These are phyloP conservation scores for Colletotrichum shisoi DNA, from an alignment of 2,329 filamentous ascomycete species.

Conservation along the genomic window DNA sequence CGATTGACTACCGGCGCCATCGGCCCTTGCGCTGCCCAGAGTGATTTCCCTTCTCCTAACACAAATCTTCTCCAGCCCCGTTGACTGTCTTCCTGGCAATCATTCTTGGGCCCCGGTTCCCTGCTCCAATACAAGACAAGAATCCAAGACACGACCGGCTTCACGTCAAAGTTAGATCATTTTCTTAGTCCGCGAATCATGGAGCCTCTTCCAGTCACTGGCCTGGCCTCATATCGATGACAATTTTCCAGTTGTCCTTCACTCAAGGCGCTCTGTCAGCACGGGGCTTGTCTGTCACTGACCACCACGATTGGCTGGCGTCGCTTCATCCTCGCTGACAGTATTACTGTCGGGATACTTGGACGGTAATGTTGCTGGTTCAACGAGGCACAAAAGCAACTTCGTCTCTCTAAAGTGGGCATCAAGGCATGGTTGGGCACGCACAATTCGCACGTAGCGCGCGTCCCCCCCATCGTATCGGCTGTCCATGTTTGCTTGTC, in stretches of 20 bases:
- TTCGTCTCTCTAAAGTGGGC: slow-evolving; percentile 35
- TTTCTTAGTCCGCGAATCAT: not conserved
- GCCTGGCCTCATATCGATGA: not conserved
- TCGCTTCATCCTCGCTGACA: slow-evolving; percentile 1
- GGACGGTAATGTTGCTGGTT: slow-evolving; percentile 19
- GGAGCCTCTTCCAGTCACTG: slow-evolving; percentile 2
- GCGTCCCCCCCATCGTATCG: slow-evolving; percentile 39
- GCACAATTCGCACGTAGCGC: slow-evolving; percentile 33
- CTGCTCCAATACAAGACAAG: slow-evolving; percentile 27
- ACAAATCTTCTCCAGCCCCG: slow-evolving; percentile 25
- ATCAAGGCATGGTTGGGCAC: slow-evolving; percentile 42
- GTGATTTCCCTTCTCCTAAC: slow-evolving; percentile 5
- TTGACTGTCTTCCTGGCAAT: slow-evolving; percentile 20
- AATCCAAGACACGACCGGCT: slow-evolving; percentile 28
- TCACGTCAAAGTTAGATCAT: slow-evolving; percentile 26
- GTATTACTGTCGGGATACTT: slow-evolving; percentile 10
- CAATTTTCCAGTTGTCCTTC: slow-evolving; percentile 3
- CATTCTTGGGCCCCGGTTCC: slow-evolving; percentile 16
- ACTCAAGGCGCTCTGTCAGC: slow-evolving; percentile 6
- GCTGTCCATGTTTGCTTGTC: slow-evolving; percentile 35
- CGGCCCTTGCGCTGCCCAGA: slow-evolving; percentile 17
- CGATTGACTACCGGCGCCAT: slow-evolving; percentile 29
- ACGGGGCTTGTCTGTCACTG: slow-evolving; percentile 7
- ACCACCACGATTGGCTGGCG: slow-evolving; percentile 22
- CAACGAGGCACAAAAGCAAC: slow-evolving; percentile 36